Evolutionary conservation across 306 rosid genomes (phyloP), one percentile per base, ranked within the genome.

Genomic region (Abrus pulchellus): DNA sequence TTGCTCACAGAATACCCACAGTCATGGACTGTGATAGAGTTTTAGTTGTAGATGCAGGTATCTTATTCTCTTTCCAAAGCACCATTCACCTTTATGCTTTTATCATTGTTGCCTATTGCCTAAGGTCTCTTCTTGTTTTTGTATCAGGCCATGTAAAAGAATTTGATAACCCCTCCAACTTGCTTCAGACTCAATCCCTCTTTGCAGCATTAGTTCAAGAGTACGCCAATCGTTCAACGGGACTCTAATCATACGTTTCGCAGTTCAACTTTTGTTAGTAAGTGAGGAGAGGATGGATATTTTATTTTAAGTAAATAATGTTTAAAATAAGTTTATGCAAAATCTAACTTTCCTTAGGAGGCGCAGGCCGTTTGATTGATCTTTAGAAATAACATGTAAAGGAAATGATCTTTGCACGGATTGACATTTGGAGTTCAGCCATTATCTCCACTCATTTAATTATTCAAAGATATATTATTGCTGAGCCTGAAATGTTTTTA

Each of bases 1-100:
- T 93, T 81, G 97, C 97, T 78, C 97, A 93, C 82, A 85, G 97
- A 84, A 91, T 93, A 43, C 97, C 94, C 44, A 93, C 97, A 0
- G 97, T 93, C 78, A 91, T 93, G 97, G 97, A 91, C 76, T 91
- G 94, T 59, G 83, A 91, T 61, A 77, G 90, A 70, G 97, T 91
- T 77, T 78, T 93, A 68, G 97, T 88, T 4, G 59, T 88, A 13
- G 97, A 91, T 79, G 93, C 94, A 73, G 96, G 96, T 91, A 10
- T 52, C 33, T 13, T 34, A 6, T 41, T 52, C 33, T 54, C 20
- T 20, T 20, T 20, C 20, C 20, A 20, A 20, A 20, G 0, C 20
- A 20, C 20, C 20, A 20, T 20, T 20, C 38, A 32, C 33, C 59
- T 11, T 4, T 28, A 14, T 30, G 52, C 28, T 66, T 20, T 63